These are phyloP conservation scores for Iris pallida DNA, from an alignment of 116 monocot species.

Conservation along the genomic window DNA sequence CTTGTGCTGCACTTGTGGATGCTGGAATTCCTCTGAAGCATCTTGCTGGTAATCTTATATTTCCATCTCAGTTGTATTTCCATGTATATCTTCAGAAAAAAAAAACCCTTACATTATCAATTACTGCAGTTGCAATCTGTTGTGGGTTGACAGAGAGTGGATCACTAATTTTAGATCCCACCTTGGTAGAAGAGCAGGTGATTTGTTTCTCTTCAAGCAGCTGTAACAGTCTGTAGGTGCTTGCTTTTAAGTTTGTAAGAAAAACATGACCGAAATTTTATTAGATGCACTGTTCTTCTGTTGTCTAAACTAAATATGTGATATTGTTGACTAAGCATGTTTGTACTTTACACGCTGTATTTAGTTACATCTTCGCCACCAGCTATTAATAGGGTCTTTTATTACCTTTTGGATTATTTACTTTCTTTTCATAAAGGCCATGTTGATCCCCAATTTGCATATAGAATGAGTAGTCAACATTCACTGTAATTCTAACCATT, in stretches of 20 bases:
- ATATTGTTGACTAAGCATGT: not conserved
- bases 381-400: too few relatives aligned
- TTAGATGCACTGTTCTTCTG: not conserved
- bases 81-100: not conserved
- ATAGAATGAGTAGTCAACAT: too few relatives aligned
- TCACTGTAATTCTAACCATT: too few relatives aligned
- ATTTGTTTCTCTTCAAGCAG: conserved; percentile 7
- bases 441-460: too few relatives aligned
- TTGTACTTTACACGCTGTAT: too few relatives aligned
- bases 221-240: not conserved
- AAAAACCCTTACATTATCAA: conserved; percentile 13
- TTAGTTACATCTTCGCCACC: too few relatives aligned
- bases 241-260: not conserved
- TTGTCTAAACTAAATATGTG: not conserved
- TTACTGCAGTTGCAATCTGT: conserved; percentile 67
- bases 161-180: conserved; percentile 70
- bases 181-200: conserved; percentile 74
- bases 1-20: conserved; percentile 89
- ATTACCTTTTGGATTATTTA: too few relatives aligned
- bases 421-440: too few relatives aligned
- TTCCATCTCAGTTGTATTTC: conserved; percentile 2
- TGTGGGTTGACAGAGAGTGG: conserved; percentile 63
- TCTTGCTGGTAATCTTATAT: conserved; percentile 61
- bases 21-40: conserved; percentile 88
- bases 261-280: not conserved